These are phyloP conservation scores for Ophiostoma angusticollis DNA, from an alignment of 2,329 filamentous ascomycete genomes.

Conservation along the genomic window DNA sequence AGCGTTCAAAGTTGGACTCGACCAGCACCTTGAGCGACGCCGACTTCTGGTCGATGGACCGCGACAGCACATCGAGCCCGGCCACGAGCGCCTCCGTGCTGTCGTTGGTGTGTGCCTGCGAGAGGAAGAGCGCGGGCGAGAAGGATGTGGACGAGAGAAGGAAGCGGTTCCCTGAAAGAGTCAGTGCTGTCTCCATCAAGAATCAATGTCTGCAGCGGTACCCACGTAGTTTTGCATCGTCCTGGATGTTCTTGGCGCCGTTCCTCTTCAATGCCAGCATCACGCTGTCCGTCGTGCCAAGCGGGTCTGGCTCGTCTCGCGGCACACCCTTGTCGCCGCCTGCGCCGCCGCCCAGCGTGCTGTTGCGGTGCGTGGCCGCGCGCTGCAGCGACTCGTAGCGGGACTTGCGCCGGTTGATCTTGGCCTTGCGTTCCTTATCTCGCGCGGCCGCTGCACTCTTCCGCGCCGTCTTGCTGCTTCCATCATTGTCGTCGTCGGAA, in stretches of 20 bases:
- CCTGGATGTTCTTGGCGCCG: slow-evolving; percentile 63
- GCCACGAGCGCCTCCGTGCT: slow-evolving; percentile 69
- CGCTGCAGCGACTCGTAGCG: slow-evolving; percentile 76
- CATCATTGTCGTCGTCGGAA: slow-evolving; percentile 52
- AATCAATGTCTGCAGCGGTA: no score
- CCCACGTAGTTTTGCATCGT: slow-evolving; percentile 67
- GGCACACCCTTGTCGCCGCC: slow-evolving; percentile 56
- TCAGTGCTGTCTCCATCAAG: slow-evolving; percentile 13
- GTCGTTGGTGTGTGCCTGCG: slow-evolving; percentile 76
- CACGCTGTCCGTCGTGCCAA: slow-evolving; percentile 81
- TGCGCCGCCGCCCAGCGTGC: slow-evolving; percentile 51
- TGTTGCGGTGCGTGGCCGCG: slow-evolving; percentile 55
- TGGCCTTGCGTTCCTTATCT: slow-evolving; percentile 33
- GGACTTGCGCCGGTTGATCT: slow-evolving; percentile 52
- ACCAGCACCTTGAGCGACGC: slow-evolving; percentile 92
- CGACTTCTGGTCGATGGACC: slow-evolving; percentile 94
- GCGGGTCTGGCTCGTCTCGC: slow-evolving; percentile 81
- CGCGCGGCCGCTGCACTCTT: slow-evolving; percentile 28
- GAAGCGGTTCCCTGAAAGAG: slow-evolving; percentile 66
- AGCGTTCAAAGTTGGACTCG: slow-evolving; percentile 95
- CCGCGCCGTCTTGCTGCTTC: slow-evolving; percentile 26
- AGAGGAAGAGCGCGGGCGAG: slow-evolving; percentile 81
- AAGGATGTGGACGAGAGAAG: slow-evolving; percentile 92
- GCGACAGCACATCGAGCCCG: slow-evolving; percentile 74
- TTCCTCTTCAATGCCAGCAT: slow-evolving; percentile 63